These are phyloP conservation scores for Quercus aquifolioides DNA, from an alignment of 306 rosid species.

Conservation along the genomic window DNA sequence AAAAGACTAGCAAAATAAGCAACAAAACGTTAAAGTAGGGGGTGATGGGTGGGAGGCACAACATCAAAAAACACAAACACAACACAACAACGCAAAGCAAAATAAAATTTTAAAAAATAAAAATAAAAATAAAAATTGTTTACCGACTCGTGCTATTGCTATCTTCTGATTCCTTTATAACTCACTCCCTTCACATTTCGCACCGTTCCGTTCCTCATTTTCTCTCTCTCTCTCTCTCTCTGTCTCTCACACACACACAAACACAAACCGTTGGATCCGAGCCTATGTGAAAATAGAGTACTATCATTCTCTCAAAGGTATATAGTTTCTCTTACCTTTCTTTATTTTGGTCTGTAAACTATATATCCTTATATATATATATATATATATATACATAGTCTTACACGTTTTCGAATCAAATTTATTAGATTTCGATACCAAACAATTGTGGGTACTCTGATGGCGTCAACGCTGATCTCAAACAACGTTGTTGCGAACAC, in stretches of 20 bases:
- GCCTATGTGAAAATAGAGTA: not conserved
- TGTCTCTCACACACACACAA: not conserved
- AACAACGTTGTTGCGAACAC: constrained; percentile 43
- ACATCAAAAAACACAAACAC: too few relatives aligned
- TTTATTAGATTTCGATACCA: not conserved
- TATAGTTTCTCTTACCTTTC: not conserved
- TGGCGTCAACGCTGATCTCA: constrained; percentile 57
- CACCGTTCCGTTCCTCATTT: constrained; percentile 39
- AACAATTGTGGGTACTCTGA: not conserved
- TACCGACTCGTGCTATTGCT: constrained; percentile 30
- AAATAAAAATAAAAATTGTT: not conserved
- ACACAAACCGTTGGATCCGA: not conserved
- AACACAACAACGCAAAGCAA: not conserved
- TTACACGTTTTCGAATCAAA: not conserved
- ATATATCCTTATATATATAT: too few relatives aligned
- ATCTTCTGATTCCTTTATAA: constrained; percentile 53
- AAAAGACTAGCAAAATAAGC: too few relatives aligned
- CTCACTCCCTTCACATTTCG: constrained; percentile 32
- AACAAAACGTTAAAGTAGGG: not conserved
- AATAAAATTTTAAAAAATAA: not conserved
- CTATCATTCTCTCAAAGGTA: not conserved
- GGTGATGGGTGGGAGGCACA: not conserved
- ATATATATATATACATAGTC: too few relatives aligned
- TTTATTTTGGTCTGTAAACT: too few relatives aligned
- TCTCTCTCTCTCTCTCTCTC: not conserved